phyloP scores from a whole-genome alignment of 2,329 filamentous ascomycete species.

The Fusarium pilosicola region DNA sequence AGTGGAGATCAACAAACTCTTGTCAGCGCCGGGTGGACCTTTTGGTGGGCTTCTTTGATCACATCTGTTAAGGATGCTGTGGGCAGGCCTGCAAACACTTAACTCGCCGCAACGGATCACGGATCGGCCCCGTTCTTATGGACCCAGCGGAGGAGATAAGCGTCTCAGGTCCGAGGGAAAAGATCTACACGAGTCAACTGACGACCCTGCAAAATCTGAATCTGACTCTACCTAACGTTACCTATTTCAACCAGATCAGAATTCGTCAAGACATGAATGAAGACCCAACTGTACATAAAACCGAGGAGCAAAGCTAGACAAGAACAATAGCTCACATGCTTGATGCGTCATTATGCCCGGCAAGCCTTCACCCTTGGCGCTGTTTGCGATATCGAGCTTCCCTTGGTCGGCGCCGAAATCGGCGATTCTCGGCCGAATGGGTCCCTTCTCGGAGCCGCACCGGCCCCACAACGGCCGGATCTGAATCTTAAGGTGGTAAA shows the following conservation, averaged over 20 bases:
- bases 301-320: no score
- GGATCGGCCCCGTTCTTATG: background rate
- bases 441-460: slow-evolving; percentile 15
- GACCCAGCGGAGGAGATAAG: slow-evolving; percentile 16
- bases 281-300: background rate
- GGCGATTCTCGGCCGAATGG: slow-evolving; percentile 2
- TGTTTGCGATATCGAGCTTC: background rate
- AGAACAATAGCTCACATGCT: background rate
- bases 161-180: slow-evolving; percentile 4
- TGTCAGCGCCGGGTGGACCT: slow-evolving; percentile 20
- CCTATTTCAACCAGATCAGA: background rate
- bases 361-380: background rate
- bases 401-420: slow-evolving; percentile 31
- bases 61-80: slow-evolving; percentile 9
- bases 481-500: background rate
- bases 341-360: background rate
- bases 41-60: background rate
- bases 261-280: background rate
- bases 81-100: slow-evolving; percentile 6
- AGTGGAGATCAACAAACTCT: slow-evolving; percentile 32
- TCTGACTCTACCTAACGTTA: slow-evolving; percentile 1
- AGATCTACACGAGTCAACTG: slow-evolving; percentile 18
- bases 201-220: background rate
- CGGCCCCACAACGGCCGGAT: slow-evolving; percentile 14
- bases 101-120: background rate